phyloP scores from a whole-genome alignment of 139 green algal genomes.

The Chlorella sorokiniana region DNA sequence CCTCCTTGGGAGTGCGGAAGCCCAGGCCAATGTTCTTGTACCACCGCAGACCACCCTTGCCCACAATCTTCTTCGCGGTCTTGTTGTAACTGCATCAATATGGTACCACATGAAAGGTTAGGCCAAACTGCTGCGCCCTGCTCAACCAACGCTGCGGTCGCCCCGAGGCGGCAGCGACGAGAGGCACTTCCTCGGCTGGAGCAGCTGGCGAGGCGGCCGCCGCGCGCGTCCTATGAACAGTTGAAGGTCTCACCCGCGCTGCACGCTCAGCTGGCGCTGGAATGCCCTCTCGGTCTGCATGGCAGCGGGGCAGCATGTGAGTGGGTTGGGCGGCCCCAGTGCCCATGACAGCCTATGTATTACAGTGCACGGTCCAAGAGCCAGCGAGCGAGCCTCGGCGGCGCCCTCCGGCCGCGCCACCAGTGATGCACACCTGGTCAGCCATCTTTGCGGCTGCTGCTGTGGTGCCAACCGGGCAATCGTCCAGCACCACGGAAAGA shows the following conservation, averaged over 20 bases:
- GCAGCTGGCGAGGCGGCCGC: neutral
- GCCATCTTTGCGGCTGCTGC: slow-evolving; percentile 32
- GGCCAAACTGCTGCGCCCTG: no score
- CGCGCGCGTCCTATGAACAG: neutral
- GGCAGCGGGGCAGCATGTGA: slow-evolving; percentile 14
- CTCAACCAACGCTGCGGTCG: no score
- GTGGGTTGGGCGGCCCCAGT: neutral
- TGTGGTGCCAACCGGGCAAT: neutral
- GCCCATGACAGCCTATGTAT: neutral
- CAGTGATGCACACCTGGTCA: slow-evolving; percentile 34
- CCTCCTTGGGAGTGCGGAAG: slow-evolving; percentile 98
- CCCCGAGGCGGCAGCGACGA: neutral
- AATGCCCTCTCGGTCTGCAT: slow-evolving; percentile 91
- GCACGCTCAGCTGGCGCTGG: slow-evolving; percentile 94
- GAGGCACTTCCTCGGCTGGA: no score
- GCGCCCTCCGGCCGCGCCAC: neutral
- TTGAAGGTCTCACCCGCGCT: slow-evolving; percentile 78
- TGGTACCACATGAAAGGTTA: no score
- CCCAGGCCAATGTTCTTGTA: slow-evolving; percentile 97
- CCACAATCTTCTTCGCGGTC: slow-evolving; percentile 73
- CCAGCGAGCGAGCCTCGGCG: neutral
- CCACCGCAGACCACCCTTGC: slow-evolving; percentile 88
- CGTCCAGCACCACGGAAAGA: slow-evolving; percentile 14
- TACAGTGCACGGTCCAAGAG: neutral
- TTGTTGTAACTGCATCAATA: slow-evolving; percentile 78